Percentiles rank a stretch among this genome's conserved stretches.
Conservation (phyloP, 1,284 basidiomycete genomes). For the Amylostereum chailletii region DNA sequence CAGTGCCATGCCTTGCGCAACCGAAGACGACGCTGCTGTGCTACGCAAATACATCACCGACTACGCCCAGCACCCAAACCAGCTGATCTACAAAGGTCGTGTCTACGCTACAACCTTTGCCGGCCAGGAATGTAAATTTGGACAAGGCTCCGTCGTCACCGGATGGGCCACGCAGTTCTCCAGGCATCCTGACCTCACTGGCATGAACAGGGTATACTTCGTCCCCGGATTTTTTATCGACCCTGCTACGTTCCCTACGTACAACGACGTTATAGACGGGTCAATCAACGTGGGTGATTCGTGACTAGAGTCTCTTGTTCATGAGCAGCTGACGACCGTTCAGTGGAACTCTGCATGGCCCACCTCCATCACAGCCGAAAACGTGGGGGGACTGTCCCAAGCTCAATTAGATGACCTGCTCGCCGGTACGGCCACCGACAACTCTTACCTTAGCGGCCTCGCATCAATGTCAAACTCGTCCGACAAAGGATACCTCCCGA, state of each 20-base stretch:
- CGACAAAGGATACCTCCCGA: constrained; percentile 23
- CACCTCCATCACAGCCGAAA: neutral
- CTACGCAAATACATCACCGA: constrained; percentile 33
- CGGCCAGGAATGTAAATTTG: constrained; percentile 43
- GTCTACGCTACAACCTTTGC: constrained; percentile 46
- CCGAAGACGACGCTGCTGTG: constrained; percentile 22
- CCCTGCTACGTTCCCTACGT: constrained; percentile 17
- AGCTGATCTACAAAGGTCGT: constrained; percentile 31
- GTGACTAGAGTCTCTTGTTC: neutral
- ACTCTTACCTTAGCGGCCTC: constrained; percentile 18
- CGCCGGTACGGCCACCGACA: constrained; percentile 25
- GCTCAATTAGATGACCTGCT: constrained; percentile 24
- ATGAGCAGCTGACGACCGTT: too few relatives aligned
- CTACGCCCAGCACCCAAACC: constrained; percentile 32
- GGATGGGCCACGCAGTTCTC: constrained; percentile 21
- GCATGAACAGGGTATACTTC: constrained; percentile 18
- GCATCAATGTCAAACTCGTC: constrained; percentile 19
- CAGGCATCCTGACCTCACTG: neutral
- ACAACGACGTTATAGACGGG: constrained; percentile 23
- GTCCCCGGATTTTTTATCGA: constrained; percentile 30
- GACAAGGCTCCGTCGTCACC: constrained; percentile 16
- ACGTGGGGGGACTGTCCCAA: neutral
- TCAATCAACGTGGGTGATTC: constrained; percentile 24
- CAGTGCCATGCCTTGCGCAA: constrained; percentile 27
- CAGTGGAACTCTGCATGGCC: neutral